Percentiles rank a stretch among this genome's conserved stretches.
phyloP scores from a whole-genome alignment of 306 rosid species.

The Fagus crenata region DNA sequence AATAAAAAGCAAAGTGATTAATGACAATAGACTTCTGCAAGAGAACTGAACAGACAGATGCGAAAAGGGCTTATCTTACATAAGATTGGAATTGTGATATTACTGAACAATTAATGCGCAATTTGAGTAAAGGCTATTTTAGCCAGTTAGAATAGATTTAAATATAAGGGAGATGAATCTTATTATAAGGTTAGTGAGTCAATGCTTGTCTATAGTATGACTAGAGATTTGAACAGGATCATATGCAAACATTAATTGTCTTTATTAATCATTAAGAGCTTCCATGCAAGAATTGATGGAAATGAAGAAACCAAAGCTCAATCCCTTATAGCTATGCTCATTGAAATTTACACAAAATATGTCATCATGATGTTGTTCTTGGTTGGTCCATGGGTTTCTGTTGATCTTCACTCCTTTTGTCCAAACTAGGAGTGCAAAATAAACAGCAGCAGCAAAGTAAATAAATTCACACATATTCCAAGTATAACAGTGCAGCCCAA shows the following conservation, averaged over 20 bases:
- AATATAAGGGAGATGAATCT: neutral
- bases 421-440: neutral
- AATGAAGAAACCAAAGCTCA: neutral
- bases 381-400: neutral
- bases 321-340: neutral
- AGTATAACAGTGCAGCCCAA: neutral
- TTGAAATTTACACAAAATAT: neutral
- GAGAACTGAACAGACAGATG: conserved; percentile 10
- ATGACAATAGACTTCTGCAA: conserved; percentile 15
- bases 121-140: neutral
- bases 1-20: conserved; percentile 18
- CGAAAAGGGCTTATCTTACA: neutral
- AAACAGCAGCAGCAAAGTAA: neutral
- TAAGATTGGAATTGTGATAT: conserved; percentile 19
- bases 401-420: neutral
- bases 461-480: conserved; percentile 1
- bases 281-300: neutral
- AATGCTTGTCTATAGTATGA: neutral
- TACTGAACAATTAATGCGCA: conserved; percentile 13
- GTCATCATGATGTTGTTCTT: neutral
- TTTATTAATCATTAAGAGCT: neutral
- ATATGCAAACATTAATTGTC: neutral
- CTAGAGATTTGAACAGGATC: neutral
- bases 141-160: conserved; percentile 15
- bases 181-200: neutral